A percentile compares a stretch with the other conserved stretches of the same genome.
These are phyloP conservation scores for Yamadazyma paraphyllophila DNA, from an alignment of 805 yeast species.

Conservation along the genomic window DNA sequence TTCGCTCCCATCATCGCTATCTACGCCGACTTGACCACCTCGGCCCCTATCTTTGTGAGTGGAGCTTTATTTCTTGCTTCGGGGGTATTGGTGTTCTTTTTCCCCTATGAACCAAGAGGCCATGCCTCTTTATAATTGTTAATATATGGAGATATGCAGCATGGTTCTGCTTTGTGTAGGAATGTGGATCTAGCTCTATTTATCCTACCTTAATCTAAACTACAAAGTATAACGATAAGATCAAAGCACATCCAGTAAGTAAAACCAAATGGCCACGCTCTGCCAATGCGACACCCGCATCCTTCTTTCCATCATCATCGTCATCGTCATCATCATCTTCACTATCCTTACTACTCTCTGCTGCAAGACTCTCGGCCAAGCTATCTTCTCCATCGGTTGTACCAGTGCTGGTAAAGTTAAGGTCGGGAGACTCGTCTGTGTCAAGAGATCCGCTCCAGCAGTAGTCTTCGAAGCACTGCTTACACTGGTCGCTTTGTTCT, in stretches of 20 bases:
- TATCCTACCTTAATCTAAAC: neutral
- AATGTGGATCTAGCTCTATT: too few relatives aligned
- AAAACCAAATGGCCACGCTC: neutral
- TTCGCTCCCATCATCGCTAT: constrained; percentile 59
- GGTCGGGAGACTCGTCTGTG: constrained; percentile 1
- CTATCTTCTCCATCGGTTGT: constrained; percentile 11
- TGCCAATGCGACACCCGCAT: constrained; percentile 1
- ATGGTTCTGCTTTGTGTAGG: too few relatives aligned
- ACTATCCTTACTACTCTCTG: constrained; percentile 1
- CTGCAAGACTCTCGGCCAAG: neutral
- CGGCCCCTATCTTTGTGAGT: constrained; percentile 61
- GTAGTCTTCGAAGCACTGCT: constrained; percentile 63
- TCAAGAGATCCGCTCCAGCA: constrained; percentile 66
- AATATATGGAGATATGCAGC: too few relatives aligned
- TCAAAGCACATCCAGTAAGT: neutral
- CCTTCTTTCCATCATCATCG: constrained; percentile 7
- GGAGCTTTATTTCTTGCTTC: constrained; percentile 53
- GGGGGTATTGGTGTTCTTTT: constrained; percentile 31
- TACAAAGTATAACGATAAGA: constrained; percentile 3
- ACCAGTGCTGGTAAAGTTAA: constrained; percentile 16
- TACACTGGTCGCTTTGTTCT: constrained; percentile 67
- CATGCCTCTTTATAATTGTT: constrained; percentile 11
- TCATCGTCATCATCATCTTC: constrained; percentile 8
- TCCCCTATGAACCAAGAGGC: constrained; percentile 29
- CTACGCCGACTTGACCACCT: constrained; percentile 51